These are phyloP conservation scores for Kickxella alabastrina DNA, from an alignment of 192 early-diverging fungal genomes.

Conservation along the genomic window DNA sequence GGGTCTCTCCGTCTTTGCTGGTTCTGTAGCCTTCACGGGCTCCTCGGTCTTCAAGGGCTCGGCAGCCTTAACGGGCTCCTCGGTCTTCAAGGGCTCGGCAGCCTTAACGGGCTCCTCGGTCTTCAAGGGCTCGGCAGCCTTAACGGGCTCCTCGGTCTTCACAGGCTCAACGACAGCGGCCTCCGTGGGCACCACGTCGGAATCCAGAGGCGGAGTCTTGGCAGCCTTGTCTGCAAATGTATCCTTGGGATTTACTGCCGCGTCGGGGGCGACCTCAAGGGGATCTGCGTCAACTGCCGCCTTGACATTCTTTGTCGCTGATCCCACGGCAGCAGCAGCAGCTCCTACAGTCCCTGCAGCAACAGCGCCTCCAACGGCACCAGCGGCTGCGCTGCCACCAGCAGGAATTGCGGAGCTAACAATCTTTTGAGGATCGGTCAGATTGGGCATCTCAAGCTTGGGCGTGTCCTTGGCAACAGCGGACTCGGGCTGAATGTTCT, in stretches of 20 bases:
- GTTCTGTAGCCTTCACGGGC: slow-evolving; percentile 11
- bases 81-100: background rate
- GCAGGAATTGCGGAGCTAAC: background rate
- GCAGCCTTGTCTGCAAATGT: slow-evolving; percentile 4
- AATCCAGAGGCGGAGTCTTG: background rate
- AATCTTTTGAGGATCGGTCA: slow-evolving; percentile 4
- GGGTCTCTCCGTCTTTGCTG: slow-evolving; percentile 1
- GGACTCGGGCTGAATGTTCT: background rate
- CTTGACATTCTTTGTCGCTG: background rate
- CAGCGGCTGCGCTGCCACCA: background rate
- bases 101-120: slow-evolving; percentile 6
- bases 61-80: slow-evolving; percentile 5
- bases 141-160: slow-evolving; percentile 2
- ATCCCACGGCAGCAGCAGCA: no score
- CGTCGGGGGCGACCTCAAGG: slow-evolving; percentile 2
- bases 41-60: slow-evolving; percentile 8
- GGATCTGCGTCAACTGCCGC: slow-evolving; percentile 1
- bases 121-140: slow-evolving; percentile 5
- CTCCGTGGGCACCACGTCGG: slow-evolving; percentile 1
- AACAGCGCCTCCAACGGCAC: background rate
- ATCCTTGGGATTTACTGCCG: slow-evolving; percentile 2
- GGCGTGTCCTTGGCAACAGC: background rate
- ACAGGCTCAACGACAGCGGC: slow-evolving; percentile 2
- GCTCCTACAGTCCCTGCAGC: no score
- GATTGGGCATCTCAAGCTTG: slow-evolving; percentile 3